Percentiles rank a stretch among this genome's conserved stretches.
Evolutionary conservation across 2,329 filamentous ascomycete genomes (phyloP).

Genomic region (Emericellopsis atlantica): DNA sequence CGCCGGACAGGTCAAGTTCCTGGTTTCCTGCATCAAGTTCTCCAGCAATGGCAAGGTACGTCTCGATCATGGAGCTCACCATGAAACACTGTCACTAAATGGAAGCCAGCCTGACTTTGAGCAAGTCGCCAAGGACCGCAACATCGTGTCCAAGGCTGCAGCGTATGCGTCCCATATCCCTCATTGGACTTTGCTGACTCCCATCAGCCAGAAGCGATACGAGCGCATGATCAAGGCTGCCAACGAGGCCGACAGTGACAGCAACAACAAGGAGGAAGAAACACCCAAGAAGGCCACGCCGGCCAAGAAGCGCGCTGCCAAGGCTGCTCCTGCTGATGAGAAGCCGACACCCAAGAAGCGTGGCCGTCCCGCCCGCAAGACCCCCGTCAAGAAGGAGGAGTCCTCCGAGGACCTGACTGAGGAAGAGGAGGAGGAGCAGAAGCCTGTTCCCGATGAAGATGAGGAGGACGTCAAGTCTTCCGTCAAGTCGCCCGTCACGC

Average conservation of each 20-base stretch:
- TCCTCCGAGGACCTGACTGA: constrained; percentile 10
- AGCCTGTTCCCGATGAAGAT: constrained; percentile 7
- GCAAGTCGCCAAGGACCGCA: constrained; percentile 50
- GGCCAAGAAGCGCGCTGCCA: background rate
- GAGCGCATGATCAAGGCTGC: constrained; percentile 52
- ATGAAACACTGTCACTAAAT: too few species aligned
- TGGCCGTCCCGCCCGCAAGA: background rate
- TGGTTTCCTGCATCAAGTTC: constrained; percentile 52
- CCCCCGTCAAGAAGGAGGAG: background rate
- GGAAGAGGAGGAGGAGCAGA: constrained; percentile 8
- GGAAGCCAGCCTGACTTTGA: constrained; percentile 48
- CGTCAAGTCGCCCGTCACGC: background rate
- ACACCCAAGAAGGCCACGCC: background rate
- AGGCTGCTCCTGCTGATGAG: background rate
- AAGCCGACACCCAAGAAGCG: background rate
- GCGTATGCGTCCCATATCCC: constrained; percentile 41
- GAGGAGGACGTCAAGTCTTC: constrained; percentile 8
- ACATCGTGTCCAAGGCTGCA: constrained; percentile 52
- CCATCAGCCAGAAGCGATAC: constrained; percentile 50
- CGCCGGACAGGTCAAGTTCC: constrained; percentile 45
- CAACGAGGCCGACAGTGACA: constrained; percentile 22
- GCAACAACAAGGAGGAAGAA: constrained; percentile 7
- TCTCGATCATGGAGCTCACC: background rate
- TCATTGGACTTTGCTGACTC: constrained; percentile 1
- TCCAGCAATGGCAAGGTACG: constrained; percentile 47